A percentile compares a stretch with the other conserved stretches of the same genome.
Conservation (phyloP, 805 yeast genomes). For the Wickerhamomyces ciferrii region DNA sequence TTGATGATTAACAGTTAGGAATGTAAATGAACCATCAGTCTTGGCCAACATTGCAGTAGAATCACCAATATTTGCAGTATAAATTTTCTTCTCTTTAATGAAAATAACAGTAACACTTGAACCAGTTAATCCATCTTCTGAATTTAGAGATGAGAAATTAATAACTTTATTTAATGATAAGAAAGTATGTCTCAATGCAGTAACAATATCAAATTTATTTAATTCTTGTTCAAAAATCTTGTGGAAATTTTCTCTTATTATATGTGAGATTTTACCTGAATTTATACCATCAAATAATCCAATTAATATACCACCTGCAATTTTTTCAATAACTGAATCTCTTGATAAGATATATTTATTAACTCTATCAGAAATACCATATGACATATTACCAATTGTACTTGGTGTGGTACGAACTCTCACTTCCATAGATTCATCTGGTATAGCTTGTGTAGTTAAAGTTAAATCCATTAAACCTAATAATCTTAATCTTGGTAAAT, state of each 20-base stretch:
- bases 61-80: constrained; percentile 89
- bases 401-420: constrained; percentile 91
- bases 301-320: constrained; percentile 74
- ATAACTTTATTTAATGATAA: constrained; percentile 76
- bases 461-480: constrained; percentile 95
- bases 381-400: constrained; percentile 64
- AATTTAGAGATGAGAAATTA: constrained; percentile 42
- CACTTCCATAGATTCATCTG: constrained; percentile 78
- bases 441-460: constrained; percentile 79
- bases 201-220: constrained; percentile 44
- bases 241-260: constrained; percentile 69
- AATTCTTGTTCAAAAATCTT: constrained; percentile 66
- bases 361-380: constrained; percentile 88
- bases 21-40: constrained; percentile 73
- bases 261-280: constrained; percentile 63
- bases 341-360: constrained; percentile 70
- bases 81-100: constrained; percentile 62
- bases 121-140: constrained; percentile 73
- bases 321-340: constrained; percentile 83
- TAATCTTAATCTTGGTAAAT: constrained; percentile 64
- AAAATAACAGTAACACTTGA: constrained; percentile 81
- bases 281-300: constrained; percentile 80
- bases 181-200: constrained; percentile 81
- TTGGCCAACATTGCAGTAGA: constrained; percentile 75
- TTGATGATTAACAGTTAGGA: constrained; percentile 73